Conservation (phyloP, 163 green algal genomes). For the Chlamydomonas reinhardtii region DNA sequence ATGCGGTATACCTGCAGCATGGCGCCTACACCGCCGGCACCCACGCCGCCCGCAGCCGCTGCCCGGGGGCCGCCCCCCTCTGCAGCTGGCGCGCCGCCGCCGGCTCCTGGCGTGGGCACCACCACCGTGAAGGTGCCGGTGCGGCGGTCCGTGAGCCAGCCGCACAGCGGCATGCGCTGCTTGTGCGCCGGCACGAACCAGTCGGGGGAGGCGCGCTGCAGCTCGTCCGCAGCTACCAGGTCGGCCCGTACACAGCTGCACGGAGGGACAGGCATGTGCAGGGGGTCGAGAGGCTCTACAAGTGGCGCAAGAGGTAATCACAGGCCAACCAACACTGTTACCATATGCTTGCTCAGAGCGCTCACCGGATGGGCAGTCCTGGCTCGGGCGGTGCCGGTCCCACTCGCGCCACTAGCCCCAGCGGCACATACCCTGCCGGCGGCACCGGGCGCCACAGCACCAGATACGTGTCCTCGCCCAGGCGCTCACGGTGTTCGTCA, state of each 20-base stretch:
- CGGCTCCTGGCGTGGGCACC: not conserved
- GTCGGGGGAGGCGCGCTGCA: slow-evolving; percentile 32
- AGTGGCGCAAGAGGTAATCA: no score
- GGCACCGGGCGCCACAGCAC: slow-evolving; percentile 83
- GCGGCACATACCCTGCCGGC: slow-evolving; percentile 68
- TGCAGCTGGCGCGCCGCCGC: not conserved
- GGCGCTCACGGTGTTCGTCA: slow-evolving; percentile 62
- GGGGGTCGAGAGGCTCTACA: no score
- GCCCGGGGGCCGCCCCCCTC: not conserved
- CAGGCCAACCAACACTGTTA: no score
- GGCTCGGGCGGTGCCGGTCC: slow-evolving; percentile 10
- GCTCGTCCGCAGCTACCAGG: slow-evolving; percentile 39
- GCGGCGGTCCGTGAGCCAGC: slow-evolving; percentile 76
- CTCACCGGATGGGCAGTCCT: slow-evolving; percentile 44
- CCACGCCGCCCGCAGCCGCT: not conserved
- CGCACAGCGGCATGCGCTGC: slow-evolving; percentile 60
- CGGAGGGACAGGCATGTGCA: not conserved
- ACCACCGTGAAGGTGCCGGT: slow-evolving; percentile 68
- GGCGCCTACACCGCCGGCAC: not conserved
- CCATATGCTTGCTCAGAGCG: not conserved
- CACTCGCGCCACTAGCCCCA: slow-evolving; percentile 60
- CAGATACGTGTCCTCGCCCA: slow-evolving; percentile 62
- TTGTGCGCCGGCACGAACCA: slow-evolving; percentile 53
- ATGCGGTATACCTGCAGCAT: slow-evolving; percentile 44
- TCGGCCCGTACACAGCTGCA: slow-evolving; percentile 61